These are phyloP conservation scores for Vitis cinerea DNA, from an alignment of 164 flowering plant species.

Conservation along the genomic window DNA sequence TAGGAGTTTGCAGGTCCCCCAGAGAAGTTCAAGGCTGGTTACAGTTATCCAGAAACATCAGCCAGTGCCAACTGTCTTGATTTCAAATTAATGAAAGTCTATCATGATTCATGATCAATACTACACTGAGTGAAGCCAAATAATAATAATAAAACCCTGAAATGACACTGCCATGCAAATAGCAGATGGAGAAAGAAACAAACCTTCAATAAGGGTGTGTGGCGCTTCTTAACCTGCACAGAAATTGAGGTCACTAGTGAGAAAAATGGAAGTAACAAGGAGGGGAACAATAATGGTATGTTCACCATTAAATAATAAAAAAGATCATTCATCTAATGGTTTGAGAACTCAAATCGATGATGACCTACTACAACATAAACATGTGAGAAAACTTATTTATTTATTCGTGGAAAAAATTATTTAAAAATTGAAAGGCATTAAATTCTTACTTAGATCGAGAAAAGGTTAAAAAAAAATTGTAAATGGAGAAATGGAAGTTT, in stretches of 20 bases:
- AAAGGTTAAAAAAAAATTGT: no score
- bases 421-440: background rate
- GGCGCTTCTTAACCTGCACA: constrained; percentile 85
- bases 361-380: background rate
- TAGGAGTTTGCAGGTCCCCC: no score
- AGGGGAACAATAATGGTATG: background rate
- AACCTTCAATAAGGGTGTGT: constrained; percentile 89
- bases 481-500: no score
- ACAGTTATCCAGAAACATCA: no score
- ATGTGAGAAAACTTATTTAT: no score
- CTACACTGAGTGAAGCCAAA: background rate
- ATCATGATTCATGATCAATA: background rate
- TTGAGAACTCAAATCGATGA: background rate
- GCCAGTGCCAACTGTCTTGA: no score
- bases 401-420: background rate
- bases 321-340: background rate
- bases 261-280: no score
- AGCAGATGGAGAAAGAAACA: constrained; percentile 12
- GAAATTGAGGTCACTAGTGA: background rate
- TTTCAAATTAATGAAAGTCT: background rate
- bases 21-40: no score
- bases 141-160: background rate
- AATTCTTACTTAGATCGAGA: background rate
- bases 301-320: background rate
- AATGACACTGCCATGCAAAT: background rate